Conservation (phyloP, 2,329 filamentous ascomycete species). For the Endocalyx cinctus region DNA sequence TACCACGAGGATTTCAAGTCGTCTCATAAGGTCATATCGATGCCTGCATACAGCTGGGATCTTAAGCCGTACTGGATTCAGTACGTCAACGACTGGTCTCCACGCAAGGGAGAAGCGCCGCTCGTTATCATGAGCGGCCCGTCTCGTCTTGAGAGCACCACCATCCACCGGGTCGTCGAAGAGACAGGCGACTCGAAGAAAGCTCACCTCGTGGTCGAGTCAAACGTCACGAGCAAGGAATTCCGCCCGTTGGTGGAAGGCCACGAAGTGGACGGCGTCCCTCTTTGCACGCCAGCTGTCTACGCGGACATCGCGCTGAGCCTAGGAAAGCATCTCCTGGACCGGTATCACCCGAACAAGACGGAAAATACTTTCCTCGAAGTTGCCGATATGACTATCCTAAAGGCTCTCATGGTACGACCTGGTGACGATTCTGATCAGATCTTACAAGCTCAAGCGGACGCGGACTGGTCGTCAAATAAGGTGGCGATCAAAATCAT, state of each 20-base stretch:
- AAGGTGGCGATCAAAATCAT: conserved; percentile 35
- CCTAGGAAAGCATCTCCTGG: conserved; percentile 50
- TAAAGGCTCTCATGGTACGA: conserved; percentile 45
- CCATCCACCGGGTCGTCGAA: conserved; percentile 24
- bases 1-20: conserved; percentile 52
- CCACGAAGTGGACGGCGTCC: conserved; percentile 16
- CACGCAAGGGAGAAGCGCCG: conserved; percentile 53
- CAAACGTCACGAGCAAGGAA: conserved; percentile 50
- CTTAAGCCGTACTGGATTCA: conserved; percentile 51
- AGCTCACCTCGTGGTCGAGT: conserved; percentile 47
- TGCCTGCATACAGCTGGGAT: conserved; percentile 60
- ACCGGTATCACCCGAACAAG: conserved; percentile 41
- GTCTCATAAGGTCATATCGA: conserved; percentile 45
- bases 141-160: conserved; percentile 12
- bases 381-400: conserved; percentile 41
- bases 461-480: conserved; percentile 38
- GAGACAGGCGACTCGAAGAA: conserved; percentile 32
- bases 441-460: conserved; percentile 44
- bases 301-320: conserved; percentile 59
- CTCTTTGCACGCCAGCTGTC: conserved; percentile 37
- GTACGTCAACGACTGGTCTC: conserved; percentile 52
- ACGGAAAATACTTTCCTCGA: conserved; percentile 42
- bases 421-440: conserved; percentile 32
- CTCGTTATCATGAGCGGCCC: conserved; percentile 7
- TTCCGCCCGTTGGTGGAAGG: conserved; percentile 49